Evolutionary conservation across 169 alveolate species (phyloP), one percentile per base, ranked within the genome.

Genomic region (Cryptosporidium felis): DNA sequence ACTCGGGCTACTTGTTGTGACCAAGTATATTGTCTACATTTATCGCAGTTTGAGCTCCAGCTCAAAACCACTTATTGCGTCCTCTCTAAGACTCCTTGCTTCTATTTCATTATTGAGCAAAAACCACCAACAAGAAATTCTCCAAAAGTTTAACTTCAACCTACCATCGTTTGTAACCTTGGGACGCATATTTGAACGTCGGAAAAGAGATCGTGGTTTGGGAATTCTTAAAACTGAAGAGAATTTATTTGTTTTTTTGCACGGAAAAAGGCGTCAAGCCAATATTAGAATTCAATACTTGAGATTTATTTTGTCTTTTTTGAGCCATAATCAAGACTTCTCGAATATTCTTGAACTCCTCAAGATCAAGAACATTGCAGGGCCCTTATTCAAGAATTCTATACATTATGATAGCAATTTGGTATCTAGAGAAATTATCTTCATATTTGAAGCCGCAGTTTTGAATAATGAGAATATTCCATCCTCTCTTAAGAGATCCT

Each of bases 201-300:
- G 14, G 26, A 16, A 74, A 32, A 53, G 85, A 51, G 40, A 36
- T 16, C 36, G 3, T 16, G 23, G 16, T 23, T 32, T n/a, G 85
- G 56, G n/a, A 38, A 46, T 2, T 3, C 32, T 47, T 21, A 62
- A 30, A 23, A 47, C 26, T 65, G 6, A 9, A 18, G 49, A 47
- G 9, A 26, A 16, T 21, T 53, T 74, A 1, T 34, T n/a, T 34
- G 23, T 18, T 8, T 14, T 51, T 3, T 18, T 74, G 5, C 16
- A 10, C 28, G 42, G 28, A 1, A 45, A 26, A 18, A 74, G 58
- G 38, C 26, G 38, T 3, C 26, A 51, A n/a, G 16, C n/a, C 6
- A 36, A 32, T 16, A 59, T 74, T 53, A 74, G 85, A 23, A 34
- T 74, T 23, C 85, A 74, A 21, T 74, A 53, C 42, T n/a, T 74